Evolutionary conservation across 2,329 filamentous ascomycete genomes (phyloP).

Genomic region (Colletotrichum gloeosporioides): DNA sequence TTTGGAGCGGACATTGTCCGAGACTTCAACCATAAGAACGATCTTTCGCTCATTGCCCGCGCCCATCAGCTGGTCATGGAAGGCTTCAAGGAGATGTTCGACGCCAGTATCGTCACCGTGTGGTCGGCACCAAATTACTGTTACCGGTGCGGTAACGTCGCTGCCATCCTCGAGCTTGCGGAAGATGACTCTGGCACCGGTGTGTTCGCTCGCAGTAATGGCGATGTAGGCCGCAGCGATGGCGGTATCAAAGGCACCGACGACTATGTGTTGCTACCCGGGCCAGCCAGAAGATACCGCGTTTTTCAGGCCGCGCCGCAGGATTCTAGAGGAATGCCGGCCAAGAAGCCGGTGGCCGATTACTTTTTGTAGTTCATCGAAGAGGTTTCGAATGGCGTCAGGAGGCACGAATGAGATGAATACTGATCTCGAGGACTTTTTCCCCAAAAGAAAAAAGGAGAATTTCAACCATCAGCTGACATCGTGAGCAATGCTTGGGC

Average conservation of each 20-base stretch:
- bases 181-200: slow-evolving; percentile 83
- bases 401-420: background rate
- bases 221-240: slow-evolving; percentile 67
- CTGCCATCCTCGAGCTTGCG: slow-evolving; percentile 89
- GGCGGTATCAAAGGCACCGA: slow-evolving; percentile 42
- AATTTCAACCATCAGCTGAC: background rate
- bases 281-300: slow-evolving; percentile 87
- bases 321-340: slow-evolving; percentile 95
- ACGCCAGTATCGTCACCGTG: slow-evolving; percentile 94
- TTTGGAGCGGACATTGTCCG: slow-evolving; percentile 97
- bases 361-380: slow-evolving; percentile 75
- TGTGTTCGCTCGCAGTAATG: slow-evolving; percentile 73
- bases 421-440: background rate
- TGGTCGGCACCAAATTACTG: slow-evolving; percentile 98
- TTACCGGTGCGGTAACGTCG: slow-evolving; percentile 94
- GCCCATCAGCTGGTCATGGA: slow-evolving; percentile 99
- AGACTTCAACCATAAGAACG: slow-evolving; percentile 93
- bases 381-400: background rate
- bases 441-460: background rate
- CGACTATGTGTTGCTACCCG: slow-evolving; percentile 41
- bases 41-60: slow-evolving; percentile 88
- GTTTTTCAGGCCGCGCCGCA: slow-evolving; percentile 98
- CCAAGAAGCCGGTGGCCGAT: slow-evolving; percentile 96
- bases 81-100: slow-evolving; percentile 99
- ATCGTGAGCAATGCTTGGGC: background rate